Base-by-base conservation (phyloP, 1,284 basidiomycete genomes). In the Leccinum laetum region DNA sequence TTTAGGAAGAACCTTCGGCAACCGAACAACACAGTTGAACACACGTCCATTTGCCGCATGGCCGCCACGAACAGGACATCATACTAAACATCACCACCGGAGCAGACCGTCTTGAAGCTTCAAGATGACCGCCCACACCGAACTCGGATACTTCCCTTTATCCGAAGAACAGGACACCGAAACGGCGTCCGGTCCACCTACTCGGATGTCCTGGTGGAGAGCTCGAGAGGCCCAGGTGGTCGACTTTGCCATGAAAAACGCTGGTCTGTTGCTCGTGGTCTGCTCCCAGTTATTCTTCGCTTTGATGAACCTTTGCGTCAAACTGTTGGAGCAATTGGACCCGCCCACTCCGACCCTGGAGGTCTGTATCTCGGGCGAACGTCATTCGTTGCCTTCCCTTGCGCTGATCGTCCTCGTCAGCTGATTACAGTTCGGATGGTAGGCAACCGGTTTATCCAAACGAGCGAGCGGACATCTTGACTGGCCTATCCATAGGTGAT, bases 261-360 rank as follows among this genome's bases (percentile, higher is more conserved):
- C 81, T 2, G 90, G 90, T 13, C 72, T 93, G 64, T 75, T 91
- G 35, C 78, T 91, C 37, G 82, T 93, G 39, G 83, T 84, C 18
- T 76, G 79, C 1, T 79, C 88, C 11, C 87, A 91, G 72, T 79
- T 83, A 16, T 90, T 90, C 75, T 86, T 89, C 62, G 83, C 88
- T 7, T 70, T 82, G 32, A 87, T 88, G 83, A 86, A 86, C 63
- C 80, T 86, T 2, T 79, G 81, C 18, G 89, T 89, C 64, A 91
- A 91, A 76, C 80, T 81, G 64, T 73, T 91, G 68, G 85, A 87
- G 70, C 78, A 77, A 32, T 77, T 88, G 14, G 84, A 89, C 67
- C 81, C 84, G 8, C 87, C 86, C 0, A 83, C 89, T 5, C 82
- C 85, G 9, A 79, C 84, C 5, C 74, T 88, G 16, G 82, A 90